Conservation (phyloP, 768 basidiomycete species). For the Mycena polygramma region DNA sequence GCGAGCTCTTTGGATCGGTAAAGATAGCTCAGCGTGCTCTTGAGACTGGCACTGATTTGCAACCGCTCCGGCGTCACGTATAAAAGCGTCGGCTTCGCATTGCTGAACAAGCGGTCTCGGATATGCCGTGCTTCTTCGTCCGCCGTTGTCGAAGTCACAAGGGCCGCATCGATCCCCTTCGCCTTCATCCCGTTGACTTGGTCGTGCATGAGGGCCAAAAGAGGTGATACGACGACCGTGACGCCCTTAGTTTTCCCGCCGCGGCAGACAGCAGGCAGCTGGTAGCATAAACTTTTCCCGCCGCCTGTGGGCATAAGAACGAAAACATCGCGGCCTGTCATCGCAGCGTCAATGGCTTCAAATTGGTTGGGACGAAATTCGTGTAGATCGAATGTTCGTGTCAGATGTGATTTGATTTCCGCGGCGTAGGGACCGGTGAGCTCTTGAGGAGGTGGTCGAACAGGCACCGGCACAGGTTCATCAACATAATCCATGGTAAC, state of each 20-base stretch:
- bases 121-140: slow-evolving; percentile 55
- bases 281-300: slow-evolving; percentile 90
- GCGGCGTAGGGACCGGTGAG: slow-evolving; percentile 35
- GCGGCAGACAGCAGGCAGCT: slow-evolving; percentile 89
- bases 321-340: slow-evolving; percentile 89
- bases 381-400: slow-evolving; percentile 70
- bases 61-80: slow-evolving; percentile 96
- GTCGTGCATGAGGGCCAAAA: slow-evolving; percentile 90
- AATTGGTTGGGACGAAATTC: slow-evolving; percentile 88
- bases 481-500: slow-evolving; percentile 47
- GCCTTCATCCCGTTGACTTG: slow-evolving; percentile 79
- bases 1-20: slow-evolving; percentile 73
- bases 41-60: slow-evolving; percentile 69
- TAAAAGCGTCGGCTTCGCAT: slow-evolving; percentile 72
- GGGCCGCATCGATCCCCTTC: slow-evolving; percentile 77
- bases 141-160: slow-evolving; percentile 71
- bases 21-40: slow-evolving; percentile 67
- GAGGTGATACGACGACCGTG: slow-evolving; percentile 91
- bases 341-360: slow-evolving; percentile 84
- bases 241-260: slow-evolving; percentile 82
- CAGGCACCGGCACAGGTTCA: slow-evolving; percentile 39
- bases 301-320: slow-evolving; percentile 98
- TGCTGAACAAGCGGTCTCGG: slow-evolving; percentile 57
- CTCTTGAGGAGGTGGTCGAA: slow-evolving; percentile 30
- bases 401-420: slow-evolving; percentile 70